Conservation (phyloP, 805 yeast species). For the Cyberlindnera meyerae region DNA sequence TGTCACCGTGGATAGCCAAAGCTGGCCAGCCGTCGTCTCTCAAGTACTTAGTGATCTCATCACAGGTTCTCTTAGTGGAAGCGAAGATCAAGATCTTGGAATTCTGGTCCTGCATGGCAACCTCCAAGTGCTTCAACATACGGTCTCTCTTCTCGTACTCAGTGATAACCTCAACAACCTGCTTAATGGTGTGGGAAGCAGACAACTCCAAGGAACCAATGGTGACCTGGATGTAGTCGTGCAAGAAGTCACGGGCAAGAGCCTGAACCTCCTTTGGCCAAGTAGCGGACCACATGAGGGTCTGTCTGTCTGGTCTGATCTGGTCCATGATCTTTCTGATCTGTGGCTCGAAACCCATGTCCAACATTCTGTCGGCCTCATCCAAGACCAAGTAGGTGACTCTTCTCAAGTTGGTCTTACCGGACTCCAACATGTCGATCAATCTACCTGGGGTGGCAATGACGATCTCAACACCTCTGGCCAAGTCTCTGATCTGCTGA, state of each 20-base stretch:
- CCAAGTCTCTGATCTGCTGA: conserved; percentile 92
- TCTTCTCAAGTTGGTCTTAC: conserved; percentile 91
- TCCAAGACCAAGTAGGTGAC: conserved; percentile 96
- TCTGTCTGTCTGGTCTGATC: conserved; percentile 99
- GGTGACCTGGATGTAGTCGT: conserved; percentile 93
- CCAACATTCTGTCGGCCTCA: conserved; percentile 99
- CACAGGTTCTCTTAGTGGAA: conserved; percentile 97
- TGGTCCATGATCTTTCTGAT: conserved; percentile 96
- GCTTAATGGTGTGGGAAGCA: conserved; percentile 95
- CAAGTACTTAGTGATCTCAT: conserved; percentile 83
- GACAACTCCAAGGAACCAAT: conserved; percentile 93
- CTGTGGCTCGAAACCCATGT: conserved; percentile 99
- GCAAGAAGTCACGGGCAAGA: conserved; percentile 84
- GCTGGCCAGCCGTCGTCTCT: conserved; percentile 99
- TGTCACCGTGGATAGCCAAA: conserved; percentile 97
- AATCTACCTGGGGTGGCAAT: conserved; percentile 99
- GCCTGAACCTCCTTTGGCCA: conserved; percentile 99
- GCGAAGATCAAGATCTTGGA: conserved; percentile 86
- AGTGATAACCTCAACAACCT: conserved; percentile 83
- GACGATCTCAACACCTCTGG: conserved; percentile 91
- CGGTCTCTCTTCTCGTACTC: conserved; percentile 95
- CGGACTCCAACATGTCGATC: conserved; percentile 93
- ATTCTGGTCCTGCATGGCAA: conserved; percentile 63
- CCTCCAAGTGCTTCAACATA: conserved; percentile 74
- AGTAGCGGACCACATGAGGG: conserved; percentile 99